Conservation (phyloP, 129 eudicot species). For the Chrysanthemum seticuspe region DNA sequence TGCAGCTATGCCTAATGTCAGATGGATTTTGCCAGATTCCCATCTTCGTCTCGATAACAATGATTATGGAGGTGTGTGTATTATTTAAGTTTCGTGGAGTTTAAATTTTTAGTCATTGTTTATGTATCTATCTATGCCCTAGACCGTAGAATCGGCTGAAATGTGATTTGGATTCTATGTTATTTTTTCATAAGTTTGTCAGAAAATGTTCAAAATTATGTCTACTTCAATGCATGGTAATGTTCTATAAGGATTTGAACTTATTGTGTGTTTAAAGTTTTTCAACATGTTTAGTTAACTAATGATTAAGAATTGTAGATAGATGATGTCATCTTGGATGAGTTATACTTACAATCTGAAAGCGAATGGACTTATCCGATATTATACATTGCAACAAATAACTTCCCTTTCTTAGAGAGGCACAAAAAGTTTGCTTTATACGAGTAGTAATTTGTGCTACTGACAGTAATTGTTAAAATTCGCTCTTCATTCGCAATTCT, state of each 20-base stretch:
- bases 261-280: too few relatives aligned
- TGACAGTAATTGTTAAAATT: too few relatives aligned
- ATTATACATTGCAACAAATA: not conserved
- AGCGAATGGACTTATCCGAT: not conserved
- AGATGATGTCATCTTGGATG: too few relatives aligned
- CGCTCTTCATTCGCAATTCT: too few relatives aligned
- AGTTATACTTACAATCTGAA: not conserved
- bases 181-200: too few relatives aligned
- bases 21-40: conserved; percentile 57
- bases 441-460: not conserved
- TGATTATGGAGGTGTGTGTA: conserved; percentile 46
- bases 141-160: too few relatives aligned
- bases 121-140: too few relatives aligned
- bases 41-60: conserved; percentile 29
- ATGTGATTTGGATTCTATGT: too few relatives aligned
- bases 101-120: not conserved
- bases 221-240: too few relatives aligned
- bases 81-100: not conserved
- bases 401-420: not conserved
- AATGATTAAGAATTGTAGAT: too few relatives aligned
- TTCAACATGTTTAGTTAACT: too few relatives aligned
- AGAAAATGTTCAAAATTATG: too few relatives aligned
- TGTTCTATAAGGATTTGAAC: not conserved
- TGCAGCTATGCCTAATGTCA: conserved; percentile 49
- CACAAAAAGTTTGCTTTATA: not conserved